phyloP scores from a whole-genome alignment of 2,329 filamentous ascomycete genomes.

The Bimuria novae-zelandiae region DNA sequence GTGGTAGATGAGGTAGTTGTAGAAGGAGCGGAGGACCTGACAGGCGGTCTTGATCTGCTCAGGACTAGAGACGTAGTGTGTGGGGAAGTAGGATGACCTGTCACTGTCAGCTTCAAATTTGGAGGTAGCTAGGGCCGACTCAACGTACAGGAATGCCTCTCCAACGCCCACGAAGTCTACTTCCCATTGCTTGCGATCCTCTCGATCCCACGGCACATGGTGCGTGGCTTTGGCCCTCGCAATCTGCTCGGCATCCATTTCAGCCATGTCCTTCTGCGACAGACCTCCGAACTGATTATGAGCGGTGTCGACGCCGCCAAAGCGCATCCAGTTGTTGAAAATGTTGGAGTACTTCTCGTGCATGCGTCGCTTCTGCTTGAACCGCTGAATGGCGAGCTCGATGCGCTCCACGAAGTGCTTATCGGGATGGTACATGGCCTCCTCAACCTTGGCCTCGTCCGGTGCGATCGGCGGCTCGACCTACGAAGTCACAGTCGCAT shows the following conservation, averaged over 20 bases:
- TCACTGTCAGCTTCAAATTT: constrained; percentile 38
- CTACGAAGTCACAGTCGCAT: background rate
- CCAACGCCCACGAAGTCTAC: constrained; percentile 82
- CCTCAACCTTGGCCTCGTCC: constrained; percentile 68
- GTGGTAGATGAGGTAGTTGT: constrained; percentile 84
- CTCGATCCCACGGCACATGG: constrained; percentile 57
- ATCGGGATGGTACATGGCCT: constrained; percentile 66
- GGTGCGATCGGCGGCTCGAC: constrained; percentile 75
- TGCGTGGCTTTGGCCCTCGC: constrained; percentile 67
- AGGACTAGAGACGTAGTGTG: constrained; percentile 58
- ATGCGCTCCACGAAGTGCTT: constrained; percentile 67
- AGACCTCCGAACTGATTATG: constrained; percentile 71
- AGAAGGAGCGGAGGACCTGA: constrained; percentile 78
- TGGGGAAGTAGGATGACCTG: constrained; percentile 59
- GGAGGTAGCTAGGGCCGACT: constrained; percentile 1
- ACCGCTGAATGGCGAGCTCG: constrained; percentile 82
- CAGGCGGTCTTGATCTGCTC: constrained; percentile 63
- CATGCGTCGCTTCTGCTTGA: constrained; percentile 75
- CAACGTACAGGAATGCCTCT: constrained; percentile 74
- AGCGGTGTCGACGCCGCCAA: constrained; percentile 78
- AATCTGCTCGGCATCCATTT: constrained; percentile 67
- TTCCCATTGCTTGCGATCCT: constrained; percentile 63
- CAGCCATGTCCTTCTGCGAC: constrained; percentile 63
- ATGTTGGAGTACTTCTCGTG: constrained; percentile 63
- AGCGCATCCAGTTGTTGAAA: constrained; percentile 79